Base-by-base conservation (phyloP, 2,329 filamentous ascomycete genomes). In the Whalleya microplaca region DNA sequence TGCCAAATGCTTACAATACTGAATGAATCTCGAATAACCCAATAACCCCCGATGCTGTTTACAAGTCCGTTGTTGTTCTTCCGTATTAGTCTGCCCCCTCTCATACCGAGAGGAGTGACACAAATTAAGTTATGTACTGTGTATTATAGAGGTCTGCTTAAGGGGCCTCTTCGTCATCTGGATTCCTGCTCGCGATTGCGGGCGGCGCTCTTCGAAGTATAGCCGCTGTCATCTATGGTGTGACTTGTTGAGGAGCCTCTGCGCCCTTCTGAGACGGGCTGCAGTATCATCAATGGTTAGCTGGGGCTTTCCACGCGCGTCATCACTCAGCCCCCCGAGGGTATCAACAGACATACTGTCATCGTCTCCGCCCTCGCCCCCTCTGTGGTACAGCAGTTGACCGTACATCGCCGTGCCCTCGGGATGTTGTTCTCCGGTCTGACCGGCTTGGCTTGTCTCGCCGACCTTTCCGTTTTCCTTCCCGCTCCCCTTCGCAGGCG, bases 231-330 rank as follows among this genome's bases (percentile, higher is more conserved):
- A 37, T 16, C 27, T 37, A 12, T 46, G 12, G 18, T n/a, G 29
- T 14, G n/a, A 20, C 21, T 29, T 57, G 12, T 47, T 32, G 5
- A 69, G 45, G 1, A 70, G 46, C 53, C 51, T 64, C 21, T 62
- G 60, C 2, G 67, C 68, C 50, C 68, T 60, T 16, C 51, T 58
- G 12, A 70, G 44, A 42, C 68, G 56, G 19, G 62, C 64, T 50
- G 63, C 59, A 12, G 58, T 56, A 27, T 61, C 61, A 23, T 67
- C 63, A 43, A 70, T 43, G 5, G 48, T 55, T 45, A 64, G 55
- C 43, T 41, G 51, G 19, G 61, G 61, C 27, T 52, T 58, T 16
- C 48, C 53, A 23, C 58, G 53, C 9, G 52, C 58, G 20, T 56
- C 55, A 23, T 57, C 57, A 44, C 61, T 63, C 45, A 55, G 14